phyloP scores from a whole-genome alignment of 805 yeast species.

The Saccharomycopsis malanga region DNA sequence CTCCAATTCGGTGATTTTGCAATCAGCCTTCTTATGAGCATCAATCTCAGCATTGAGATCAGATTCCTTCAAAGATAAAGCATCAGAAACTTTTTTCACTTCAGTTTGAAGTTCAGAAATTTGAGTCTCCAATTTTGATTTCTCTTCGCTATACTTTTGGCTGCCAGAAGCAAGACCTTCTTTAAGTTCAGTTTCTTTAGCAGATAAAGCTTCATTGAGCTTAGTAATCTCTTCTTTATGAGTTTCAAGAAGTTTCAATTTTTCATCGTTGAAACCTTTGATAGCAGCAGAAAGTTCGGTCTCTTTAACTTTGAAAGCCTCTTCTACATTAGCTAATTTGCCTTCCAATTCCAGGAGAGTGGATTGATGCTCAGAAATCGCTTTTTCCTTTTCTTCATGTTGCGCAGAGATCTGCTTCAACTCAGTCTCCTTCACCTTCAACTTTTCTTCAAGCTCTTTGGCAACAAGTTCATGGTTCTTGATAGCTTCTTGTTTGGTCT shows the following conservation, averaged over 20 bases:
- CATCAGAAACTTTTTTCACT: background rate
- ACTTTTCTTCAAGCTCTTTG: constrained; percentile 8
- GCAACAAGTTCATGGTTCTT: constrained; percentile 8
- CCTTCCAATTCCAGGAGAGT: background rate
- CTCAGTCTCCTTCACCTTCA: constrained; percentile 3
- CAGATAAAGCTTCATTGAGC: background rate
- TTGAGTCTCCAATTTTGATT: background rate
- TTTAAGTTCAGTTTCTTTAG: constrained; percentile 2
- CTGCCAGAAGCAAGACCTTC: background rate
- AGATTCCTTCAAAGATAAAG: background rate
- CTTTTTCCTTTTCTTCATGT: background rate
- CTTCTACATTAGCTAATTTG: background rate
- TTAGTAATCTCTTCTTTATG: constrained; percentile 1
- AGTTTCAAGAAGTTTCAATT: constrained; percentile 4
- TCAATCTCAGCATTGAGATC: background rate
- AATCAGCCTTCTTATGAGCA: background rate
- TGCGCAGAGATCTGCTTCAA: background rate
- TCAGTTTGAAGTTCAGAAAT: background rate
- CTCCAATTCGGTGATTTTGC: constrained; percentile 6
- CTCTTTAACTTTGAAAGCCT: background rate
- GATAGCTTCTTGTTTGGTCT: constrained; percentile 8
- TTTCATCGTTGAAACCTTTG: constrained; percentile 2
- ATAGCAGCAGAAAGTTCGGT: background rate
- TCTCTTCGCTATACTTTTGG: background rate
- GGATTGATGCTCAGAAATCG: background rate